Base-by-base conservation (phyloP, 2,329 filamentous ascomycete species). In the Davidsoniella virescens region DNA sequence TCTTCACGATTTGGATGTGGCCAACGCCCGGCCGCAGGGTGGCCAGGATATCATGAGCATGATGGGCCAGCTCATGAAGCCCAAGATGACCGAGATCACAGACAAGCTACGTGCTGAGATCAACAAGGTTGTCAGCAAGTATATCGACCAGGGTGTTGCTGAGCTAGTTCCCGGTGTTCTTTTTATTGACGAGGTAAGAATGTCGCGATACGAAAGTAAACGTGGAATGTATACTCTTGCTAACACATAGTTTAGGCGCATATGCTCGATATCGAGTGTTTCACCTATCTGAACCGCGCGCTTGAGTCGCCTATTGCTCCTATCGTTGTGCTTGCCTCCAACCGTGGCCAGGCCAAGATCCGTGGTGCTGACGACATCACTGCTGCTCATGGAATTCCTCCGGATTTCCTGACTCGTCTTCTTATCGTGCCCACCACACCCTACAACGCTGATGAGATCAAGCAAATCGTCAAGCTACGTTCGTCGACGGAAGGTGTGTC, bases 11-110 rank as follows among this genome's bases (percentile, higher is more conserved):
- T 72, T 98, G 51, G 92, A 98, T 62, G 83, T 96, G 55, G 92
- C 92, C 56, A 98, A 98, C 61, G 84, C 92, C 12, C 75, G 90
- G 60, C 92, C 92, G 4, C 87, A 96, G 70, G 92, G 92, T 49
- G 92, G 92, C 42, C 92, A 98, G 71, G 92, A 98, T 65, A 94
- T 98, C 57, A 96, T 98, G 88, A 95, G 88, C 70, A 96, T 98
- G 92, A 96, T 98, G 90, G 92, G 92, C 60, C 92, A 98, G 67
- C 70, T 98, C 61, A 95, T 96, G 87, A 96, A 96, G 75, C 92
- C 92, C 55, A 93, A 93, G 72, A 95, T 95, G 80, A 98, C 92
- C 5, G 92, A 98, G 65, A 96, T 98, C 61, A 98, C 92, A 26
- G 92, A 98, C 67, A 98, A 98, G 71, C 71, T 98, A 61, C 79